Evolutionary conservation across 1,139 yeast genomes (phyloP).

Genomic region (Debaryomycetaceae sp.): DNA sequence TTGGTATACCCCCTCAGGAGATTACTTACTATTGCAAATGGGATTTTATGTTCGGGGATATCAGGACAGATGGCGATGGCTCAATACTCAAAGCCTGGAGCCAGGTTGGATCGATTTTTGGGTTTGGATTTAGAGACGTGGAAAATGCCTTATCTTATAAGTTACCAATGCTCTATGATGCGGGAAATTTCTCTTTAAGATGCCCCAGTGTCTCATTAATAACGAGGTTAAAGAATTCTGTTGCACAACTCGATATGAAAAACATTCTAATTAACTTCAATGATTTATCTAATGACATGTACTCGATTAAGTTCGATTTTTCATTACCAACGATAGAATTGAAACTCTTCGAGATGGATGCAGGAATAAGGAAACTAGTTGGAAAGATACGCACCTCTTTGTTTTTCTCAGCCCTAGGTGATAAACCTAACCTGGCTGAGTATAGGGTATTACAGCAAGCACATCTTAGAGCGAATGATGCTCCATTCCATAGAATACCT

Average conservation of each 20-base stretch:
- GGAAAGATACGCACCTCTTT: constrained; percentile 52
- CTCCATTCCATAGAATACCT: constrained; percentile 77
- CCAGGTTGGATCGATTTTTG: constrained; percentile 46
- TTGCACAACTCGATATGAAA: constrained; percentile 20
- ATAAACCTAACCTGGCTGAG: constrained; percentile 46
- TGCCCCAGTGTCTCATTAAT: constrained; percentile 35
- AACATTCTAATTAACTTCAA: constrained; percentile 49
- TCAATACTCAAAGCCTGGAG: constrained; percentile 45
- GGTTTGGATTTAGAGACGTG: constrained; percentile 62
- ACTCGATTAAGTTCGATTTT: constrained; percentile 53
- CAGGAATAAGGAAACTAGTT: constrained; percentile 17
- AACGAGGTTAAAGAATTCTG: constrained; percentile 17
- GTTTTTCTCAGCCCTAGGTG: constrained; percentile 56
- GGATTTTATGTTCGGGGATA: constrained; percentile 70
- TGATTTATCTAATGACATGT: constrained; percentile 69
- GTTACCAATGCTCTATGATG: constrained; percentile 61
- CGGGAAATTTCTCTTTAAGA: constrained; percentile 54
- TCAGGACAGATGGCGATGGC: constrained; percentile 53
- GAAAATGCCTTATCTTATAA: constrained; percentile 70
- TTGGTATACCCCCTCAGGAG: constrained; percentile 86
- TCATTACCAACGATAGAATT: constrained; percentile 45
- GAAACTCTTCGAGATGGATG: constrained; percentile 20
- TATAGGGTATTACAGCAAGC: constrained; percentile 55
- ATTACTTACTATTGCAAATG: constrained; percentile 88
- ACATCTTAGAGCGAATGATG: constrained; percentile 70